Evolutionary conservation across 352 stramenopile species (phyloP).

Genomic region (Pythium sp.): DNA sequence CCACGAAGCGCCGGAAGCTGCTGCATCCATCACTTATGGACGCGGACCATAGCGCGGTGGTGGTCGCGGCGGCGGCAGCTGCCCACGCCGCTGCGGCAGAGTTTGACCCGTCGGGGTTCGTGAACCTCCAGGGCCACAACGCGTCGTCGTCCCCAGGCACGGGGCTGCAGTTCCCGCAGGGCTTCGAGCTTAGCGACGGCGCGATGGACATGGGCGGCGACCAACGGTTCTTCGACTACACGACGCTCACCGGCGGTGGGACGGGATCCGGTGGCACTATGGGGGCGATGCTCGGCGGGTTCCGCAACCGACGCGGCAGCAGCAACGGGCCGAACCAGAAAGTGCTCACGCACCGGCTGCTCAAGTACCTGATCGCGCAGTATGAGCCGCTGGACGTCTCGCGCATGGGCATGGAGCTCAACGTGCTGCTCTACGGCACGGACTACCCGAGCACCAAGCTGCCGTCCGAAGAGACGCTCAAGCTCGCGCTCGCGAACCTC

Average conservation of each 20-base stretch:
- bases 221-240: constrained; percentile 56
- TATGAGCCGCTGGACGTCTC: constrained; percentile 73
- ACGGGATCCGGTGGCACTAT: not conserved
- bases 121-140: constrained; percentile 35
- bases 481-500: constrained; percentile 64
- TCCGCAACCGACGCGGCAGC: constrained; percentile 19
- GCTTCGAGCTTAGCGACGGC: constrained; percentile 50
- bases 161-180: constrained; percentile 50
- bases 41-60: constrained; percentile 22
- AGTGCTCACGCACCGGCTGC: constrained; percentile 60
- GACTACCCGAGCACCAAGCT: constrained; percentile 41
- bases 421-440: constrained; percentile 51
- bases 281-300: constrained; percentile 5
- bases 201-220: constrained; percentile 47
- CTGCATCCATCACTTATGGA: constrained; percentile 29
- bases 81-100: constrained; percentile 22
- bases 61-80: constrained; percentile 6
- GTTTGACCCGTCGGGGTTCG: constrained; percentile 68
- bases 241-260: constrained; percentile 21
- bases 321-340: constrained; percentile 43
- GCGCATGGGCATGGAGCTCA: constrained; percentile 62
- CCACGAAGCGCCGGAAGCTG: constrained; percentile 44
- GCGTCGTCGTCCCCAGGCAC: constrained; percentile 18
- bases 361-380: constrained; percentile 77
- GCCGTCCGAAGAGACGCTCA: constrained; percentile 65